Percentiles rank a stretch among this genome's conserved stretches.
Conservation (phyloP, 31 red algal species). For the Endocladia muricata region DNA sequence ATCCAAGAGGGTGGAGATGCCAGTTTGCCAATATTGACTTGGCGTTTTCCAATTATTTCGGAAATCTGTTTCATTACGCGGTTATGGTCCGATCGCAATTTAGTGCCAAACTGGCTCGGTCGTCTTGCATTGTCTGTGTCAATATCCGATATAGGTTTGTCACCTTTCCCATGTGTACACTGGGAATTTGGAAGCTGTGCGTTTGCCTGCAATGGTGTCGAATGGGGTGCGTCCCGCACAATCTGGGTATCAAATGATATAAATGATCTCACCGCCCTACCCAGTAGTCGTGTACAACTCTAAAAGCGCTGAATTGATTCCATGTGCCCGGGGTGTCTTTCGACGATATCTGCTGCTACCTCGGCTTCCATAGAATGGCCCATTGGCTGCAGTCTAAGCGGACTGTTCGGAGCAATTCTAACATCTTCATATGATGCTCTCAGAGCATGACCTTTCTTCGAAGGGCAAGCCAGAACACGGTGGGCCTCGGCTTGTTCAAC, state of each 20-base stretch:
- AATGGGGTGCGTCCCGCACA: no score
- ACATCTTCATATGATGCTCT: background rate
- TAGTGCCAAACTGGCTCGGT: no score
- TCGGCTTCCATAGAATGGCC: background rate
- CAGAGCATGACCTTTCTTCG: background rate
- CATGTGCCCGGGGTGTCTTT: background rate
- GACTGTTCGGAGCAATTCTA: background rate
- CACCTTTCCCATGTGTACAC: no score
- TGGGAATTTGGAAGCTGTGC: no score
- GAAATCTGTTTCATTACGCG: background rate
- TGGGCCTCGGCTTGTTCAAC: background rate
- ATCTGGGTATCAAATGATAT: no score
- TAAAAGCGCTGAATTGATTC: background rate
- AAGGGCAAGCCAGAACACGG: background rate
- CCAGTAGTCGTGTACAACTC: no score
- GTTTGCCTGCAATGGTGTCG: no score
- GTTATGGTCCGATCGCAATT: background rate
- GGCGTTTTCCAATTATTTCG: background rate
- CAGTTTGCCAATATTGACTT: background rate
- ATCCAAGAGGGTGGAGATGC: background rate
- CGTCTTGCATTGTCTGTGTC: no score
- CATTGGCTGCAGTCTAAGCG: background rate
- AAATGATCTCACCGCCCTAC: no score
- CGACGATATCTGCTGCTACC: background rate
- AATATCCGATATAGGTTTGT: no score